Evolutionary conservation across 352 stramenopile genomes (phyloP), one percentile per base, ranked within the genome.

Genomic region (Pseudoperonospora humuli): DNA sequence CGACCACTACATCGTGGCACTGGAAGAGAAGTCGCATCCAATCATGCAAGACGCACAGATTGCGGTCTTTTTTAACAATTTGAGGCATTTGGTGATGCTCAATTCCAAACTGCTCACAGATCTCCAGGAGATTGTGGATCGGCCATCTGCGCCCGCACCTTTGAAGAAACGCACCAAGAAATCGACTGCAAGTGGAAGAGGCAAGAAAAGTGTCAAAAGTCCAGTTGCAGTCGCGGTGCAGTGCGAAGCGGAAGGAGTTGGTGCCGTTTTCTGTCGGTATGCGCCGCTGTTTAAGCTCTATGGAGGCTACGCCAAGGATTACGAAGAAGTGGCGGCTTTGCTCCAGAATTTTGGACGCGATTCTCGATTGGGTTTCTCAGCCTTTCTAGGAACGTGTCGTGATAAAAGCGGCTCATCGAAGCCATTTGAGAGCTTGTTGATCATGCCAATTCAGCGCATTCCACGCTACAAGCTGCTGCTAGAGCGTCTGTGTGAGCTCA

Each of bases 361-460:
- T 35, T 53, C 66, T 8, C 57, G 67, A 0, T 44, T 84, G 7
- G 61, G 64, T 1, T 87, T 86, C 35, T 61, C 59, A 0, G 45
- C 53, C 7, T 82, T 88, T 26, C 46, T 93, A 14, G 66, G 84
- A 38, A 57, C 37, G 7, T 93, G 78, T 45, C 61, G 69, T 23
- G 44, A 41, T 8, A 59, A 61, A 35, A 86, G 75, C 37, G 58
- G 66, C 15, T 80, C 65, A 2, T 37, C 61, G 9, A 81, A 87
- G 42, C 72, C 56, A 41, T 93, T 95, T 37, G 76, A 92, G 36
- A 93, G 78, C 33, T 48, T 95, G 24, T 49, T 97, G 24, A 96
- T 97, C 52, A 92, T 93, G 70, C 88, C 88, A 0, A 91, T 97
- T 18, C 88, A 97, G 58, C 76, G 88, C 4, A 92, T 97, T 25